Evolutionary conservation across 768 basidiomycete genomes (phyloP).

Genomic region (Multifurca ochricompacta): DNA sequence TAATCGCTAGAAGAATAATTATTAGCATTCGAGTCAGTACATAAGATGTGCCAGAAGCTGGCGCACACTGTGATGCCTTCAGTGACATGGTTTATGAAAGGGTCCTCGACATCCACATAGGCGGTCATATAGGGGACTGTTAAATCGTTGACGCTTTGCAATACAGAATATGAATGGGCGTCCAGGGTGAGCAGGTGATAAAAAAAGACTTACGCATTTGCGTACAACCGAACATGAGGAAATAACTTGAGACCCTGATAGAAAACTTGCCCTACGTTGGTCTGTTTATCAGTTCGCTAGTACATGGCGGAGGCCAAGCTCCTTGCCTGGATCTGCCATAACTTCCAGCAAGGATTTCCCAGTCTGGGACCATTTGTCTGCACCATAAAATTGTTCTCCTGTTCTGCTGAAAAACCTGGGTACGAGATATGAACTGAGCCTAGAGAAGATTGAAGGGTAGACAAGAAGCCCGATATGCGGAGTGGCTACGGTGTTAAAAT

Average conservation of each 20-base stretch:
- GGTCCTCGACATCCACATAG: conserved; percentile 60
- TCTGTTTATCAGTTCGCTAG: not conserved
- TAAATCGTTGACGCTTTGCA: conserved; percentile 52
- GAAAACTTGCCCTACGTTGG: conserved; percentile 55
- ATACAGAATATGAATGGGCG: not conserved
- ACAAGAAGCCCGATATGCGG: conserved; percentile 72
- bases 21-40: not conserved
- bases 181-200: not conserved
- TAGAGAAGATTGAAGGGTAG: conserved; percentile 53
- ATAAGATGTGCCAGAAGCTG: not conserved
- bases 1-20: not conserved
- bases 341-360: conserved; percentile 65
- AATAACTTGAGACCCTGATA: conserved; percentile 65
- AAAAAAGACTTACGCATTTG: conserved; percentile 55
- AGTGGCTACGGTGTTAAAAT: conserved; percentile 79
- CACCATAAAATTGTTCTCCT: conserved; percentile 49
- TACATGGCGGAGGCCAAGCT: not conserved
- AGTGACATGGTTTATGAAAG: conserved; percentile 46
- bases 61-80: conserved; percentile 60
- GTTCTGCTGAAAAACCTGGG: conserved; percentile 68
- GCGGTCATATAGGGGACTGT: conserved; percentile 83
- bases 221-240: conserved; percentile 65
- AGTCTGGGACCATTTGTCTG: conserved; percentile 62
- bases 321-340: conserved; percentile 68
- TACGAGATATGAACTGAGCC: conserved; percentile 47